Evolutionary conservation across 345 rosid species (phyloP).

Genomic region (Lepidium didymum): DNA sequence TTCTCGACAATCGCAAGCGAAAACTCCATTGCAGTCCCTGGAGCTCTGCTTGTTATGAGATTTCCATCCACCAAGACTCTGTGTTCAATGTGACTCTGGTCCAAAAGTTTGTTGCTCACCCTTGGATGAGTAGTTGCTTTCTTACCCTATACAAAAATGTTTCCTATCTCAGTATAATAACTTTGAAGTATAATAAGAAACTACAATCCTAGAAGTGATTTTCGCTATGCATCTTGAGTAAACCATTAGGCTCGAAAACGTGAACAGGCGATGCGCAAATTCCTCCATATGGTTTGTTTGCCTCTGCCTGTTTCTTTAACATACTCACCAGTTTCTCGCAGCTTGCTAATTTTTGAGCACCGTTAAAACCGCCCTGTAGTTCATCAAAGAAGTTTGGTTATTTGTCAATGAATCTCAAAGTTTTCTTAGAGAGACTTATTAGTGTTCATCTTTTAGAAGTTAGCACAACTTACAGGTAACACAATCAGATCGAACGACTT

Average conservation of each 20-base stretch:
- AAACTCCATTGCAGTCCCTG: conserved; percentile 89
- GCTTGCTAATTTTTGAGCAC: conserved; percentile 73
- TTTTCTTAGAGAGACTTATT: neutral
- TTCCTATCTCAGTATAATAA: neutral
- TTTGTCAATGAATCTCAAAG: neutral
- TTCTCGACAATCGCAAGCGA: conserved; percentile 85
- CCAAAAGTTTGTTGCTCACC: conserved; percentile 66
- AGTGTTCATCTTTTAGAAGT: neutral
- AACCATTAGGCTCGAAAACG: conserved; percentile 80
- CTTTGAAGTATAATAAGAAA: neutral
- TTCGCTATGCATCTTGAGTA: conserved; percentile 57
- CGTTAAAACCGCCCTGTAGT: conserved; percentile 78
- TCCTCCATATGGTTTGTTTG: conserved; percentile 77
- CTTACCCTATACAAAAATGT: conserved; percentile 56
- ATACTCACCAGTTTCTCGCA: conserved; percentile 65
- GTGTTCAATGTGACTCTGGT: conserved; percentile 60
- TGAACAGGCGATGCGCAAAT: conserved; percentile 89
- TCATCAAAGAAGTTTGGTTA: neutral
- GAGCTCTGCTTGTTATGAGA: conserved; percentile 87
- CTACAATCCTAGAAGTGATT: neutral
- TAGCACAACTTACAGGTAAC: conserved; percentile 62
- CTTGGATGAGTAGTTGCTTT: conserved; percentile 84
- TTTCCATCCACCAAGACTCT: conserved; percentile 90
- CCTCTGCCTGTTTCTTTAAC: conserved; percentile 69
- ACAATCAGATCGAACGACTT: conserved; percentile 80